Evolutionary conservation across 495 filamentous ascomycete genomes (phyloP).

Genomic region (Rhypophila decipiens): DNA sequence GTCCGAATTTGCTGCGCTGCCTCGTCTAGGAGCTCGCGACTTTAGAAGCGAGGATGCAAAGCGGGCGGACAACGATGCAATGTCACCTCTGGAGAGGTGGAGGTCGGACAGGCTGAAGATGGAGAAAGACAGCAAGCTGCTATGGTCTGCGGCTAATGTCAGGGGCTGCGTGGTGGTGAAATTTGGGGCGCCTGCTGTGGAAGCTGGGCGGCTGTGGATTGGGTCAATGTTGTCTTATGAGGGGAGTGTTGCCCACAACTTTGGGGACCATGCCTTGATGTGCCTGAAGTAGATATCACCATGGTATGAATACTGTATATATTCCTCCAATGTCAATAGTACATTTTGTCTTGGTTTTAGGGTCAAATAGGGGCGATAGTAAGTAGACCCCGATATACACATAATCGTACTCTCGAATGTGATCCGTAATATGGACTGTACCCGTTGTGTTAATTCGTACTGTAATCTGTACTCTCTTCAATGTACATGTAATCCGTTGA

Average conservation of each 20-base stretch:
- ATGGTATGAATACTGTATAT: too few relatives aligned
- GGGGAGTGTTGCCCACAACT: constrained; percentile 38
- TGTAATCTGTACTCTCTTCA: too few relatives aligned
- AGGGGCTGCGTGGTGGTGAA: constrained; percentile 85
- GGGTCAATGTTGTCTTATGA: constrained; percentile 46
- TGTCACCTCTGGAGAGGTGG: constrained; percentile 37
- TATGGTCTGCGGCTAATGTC: constrained; percentile 83
- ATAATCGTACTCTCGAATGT: too few relatives aligned
- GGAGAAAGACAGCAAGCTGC: constrained; percentile 53
- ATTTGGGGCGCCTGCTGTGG: constrained; percentile 54
- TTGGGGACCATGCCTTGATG: constrained; percentile 48
- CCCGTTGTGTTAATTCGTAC: too few relatives aligned
- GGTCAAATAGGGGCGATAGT: too few relatives aligned
- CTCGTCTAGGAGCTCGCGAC: constrained; percentile 77
- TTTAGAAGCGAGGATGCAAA: constrained; percentile 53
- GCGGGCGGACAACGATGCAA: constrained; percentile 16
- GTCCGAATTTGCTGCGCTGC: constrained; percentile 64
- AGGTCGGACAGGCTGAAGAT: constrained; percentile 35
- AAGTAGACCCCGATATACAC: too few relatives aligned
- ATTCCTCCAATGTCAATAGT: too few relatives aligned
- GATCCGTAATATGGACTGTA: too few relatives aligned
- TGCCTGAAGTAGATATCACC: constrained; percentile 42
- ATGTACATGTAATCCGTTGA: too few relatives aligned
- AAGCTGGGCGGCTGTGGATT: constrained; percentile 45
- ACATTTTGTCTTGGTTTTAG: too few relatives aligned